A percentile compares a stretch with the other conserved stretches of the same genome.
Conservation (phyloP, 441 rosid species). For the Pelargonium fulgidum region DNA sequence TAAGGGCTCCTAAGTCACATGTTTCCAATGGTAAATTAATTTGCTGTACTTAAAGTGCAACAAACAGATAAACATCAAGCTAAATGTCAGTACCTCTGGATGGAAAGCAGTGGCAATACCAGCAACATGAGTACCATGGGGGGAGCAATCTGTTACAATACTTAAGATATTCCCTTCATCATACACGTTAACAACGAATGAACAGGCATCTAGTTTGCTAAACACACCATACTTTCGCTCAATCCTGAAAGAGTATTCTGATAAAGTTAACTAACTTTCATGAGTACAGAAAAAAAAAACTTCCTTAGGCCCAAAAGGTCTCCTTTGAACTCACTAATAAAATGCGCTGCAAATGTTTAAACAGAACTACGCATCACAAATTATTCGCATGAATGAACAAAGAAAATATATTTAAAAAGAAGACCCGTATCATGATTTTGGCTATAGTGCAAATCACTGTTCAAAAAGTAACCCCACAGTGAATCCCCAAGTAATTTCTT, state of each 20-base stretch:
- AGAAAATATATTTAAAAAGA: neutral
- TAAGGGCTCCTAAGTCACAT: conserved; percentile 57
- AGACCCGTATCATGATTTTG: too few relatives aligned
- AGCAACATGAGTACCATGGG: conserved; percentile 98
- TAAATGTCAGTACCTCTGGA: conserved; percentile 55
- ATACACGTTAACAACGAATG: conserved; percentile 75
- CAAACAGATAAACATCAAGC: conserved; percentile 16
- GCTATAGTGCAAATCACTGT: too few relatives aligned
- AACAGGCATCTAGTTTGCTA: conserved; percentile 93
- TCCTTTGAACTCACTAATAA: neutral
- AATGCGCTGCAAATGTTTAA: conserved; percentile 9
- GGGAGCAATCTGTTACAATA: conserved; percentile 90
- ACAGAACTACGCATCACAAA: neutral
- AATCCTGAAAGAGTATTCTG: conserved; percentile 43
- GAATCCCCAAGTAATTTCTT: too few relatives aligned
- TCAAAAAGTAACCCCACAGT: too few relatives aligned
- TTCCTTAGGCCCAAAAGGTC: neutral
- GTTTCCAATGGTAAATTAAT: conserved; percentile 19
- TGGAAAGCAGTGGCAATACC: conserved; percentile 94
- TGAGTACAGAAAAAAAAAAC: neutral
- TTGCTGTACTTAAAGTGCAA: conserved; percentile 21
- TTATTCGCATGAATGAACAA: neutral
- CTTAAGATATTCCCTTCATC: conserved; percentile 80
- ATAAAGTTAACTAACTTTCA: conserved; percentile 19
- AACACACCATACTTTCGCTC: conserved; percentile 84